Evolutionary conservation across 1,284 basidiomycete species (phyloP).

Genomic region (Paramarasmius palmivorus): DNA sequence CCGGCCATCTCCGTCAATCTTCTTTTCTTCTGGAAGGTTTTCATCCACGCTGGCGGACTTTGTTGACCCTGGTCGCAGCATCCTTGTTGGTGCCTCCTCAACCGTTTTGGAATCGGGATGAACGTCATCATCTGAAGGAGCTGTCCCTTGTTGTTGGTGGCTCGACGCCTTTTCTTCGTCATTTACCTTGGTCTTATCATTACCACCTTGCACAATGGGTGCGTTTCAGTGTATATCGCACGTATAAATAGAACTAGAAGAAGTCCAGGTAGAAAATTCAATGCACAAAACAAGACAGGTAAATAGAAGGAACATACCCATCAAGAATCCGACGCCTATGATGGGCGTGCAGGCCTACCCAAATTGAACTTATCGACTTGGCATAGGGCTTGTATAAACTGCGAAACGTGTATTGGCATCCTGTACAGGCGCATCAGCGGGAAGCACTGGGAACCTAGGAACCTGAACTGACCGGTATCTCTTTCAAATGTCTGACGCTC

Average conservation of each 20-base stretch:
- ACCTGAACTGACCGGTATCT: conserved; percentile 48
- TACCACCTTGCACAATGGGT: conserved; percentile 46
- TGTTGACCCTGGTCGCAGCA: too few relatives aligned
- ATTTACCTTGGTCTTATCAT: conserved; percentile 24
- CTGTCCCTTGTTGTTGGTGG: conserved; percentile 6
- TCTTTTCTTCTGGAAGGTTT: too few relatives aligned
- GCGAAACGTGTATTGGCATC: conserved; percentile 46
- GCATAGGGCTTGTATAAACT: conserved; percentile 73
- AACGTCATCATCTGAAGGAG: too few relatives aligned
- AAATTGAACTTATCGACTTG: conserved; percentile 67
- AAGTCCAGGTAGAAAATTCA: too few relatives aligned
- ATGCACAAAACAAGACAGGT: too few relatives aligned
- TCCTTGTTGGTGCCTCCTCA: too few relatives aligned
- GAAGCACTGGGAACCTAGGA: not conserved
- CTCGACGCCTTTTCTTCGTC: conserved; percentile 13
- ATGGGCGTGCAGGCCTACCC: conserved; percentile 71
- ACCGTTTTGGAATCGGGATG: too few relatives aligned
- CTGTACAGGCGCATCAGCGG: conserved; percentile 29
- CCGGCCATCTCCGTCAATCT: too few relatives aligned
- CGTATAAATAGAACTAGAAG: conserved; percentile 58
- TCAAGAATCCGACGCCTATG: conserved; percentile 54
- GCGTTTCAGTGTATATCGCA: conserved; percentile 65
- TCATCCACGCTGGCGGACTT: too few relatives aligned
- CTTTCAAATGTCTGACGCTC: conserved; percentile 51
- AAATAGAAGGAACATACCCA: conserved; percentile 57